A percentile compares a stretch with the other conserved stretches of the same genome.
Conservation (phyloP, 306 rosid genomes). For the Betula pendula region DNA sequence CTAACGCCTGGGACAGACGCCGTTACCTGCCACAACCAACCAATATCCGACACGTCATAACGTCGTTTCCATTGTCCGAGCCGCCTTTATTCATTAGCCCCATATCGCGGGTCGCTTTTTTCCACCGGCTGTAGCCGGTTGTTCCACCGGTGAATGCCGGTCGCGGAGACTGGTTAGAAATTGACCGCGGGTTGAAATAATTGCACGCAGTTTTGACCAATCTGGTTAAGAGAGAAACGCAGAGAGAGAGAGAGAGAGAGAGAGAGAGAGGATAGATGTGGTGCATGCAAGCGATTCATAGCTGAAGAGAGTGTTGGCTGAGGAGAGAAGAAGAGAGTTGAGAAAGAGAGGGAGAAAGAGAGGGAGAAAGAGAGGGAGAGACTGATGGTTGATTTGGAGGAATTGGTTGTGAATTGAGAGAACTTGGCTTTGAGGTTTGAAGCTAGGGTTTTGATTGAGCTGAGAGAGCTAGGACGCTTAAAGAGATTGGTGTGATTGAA, state of each 20-base stretch:
- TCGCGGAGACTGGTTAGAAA: slow-evolving; percentile 35
- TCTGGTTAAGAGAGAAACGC: slow-evolving; percentile 41
- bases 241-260: slow-evolving; percentile 5
- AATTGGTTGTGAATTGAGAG: slow-evolving; percentile 9
- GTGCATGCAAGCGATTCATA: slow-evolving; percentile 36
- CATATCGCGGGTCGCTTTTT: slow-evolving; percentile 27
- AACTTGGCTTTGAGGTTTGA: slow-evolving; percentile 21
- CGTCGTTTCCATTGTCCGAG: slow-evolving; percentile 26
- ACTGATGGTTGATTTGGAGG: neutral
- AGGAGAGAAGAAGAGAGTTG: neutral
- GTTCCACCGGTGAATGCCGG: slow-evolving; percentile 41
- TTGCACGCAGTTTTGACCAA: slow-evolving; percentile 59
- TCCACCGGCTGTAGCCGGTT: slow-evolving; percentile 45
- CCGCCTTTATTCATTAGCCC: slow-evolving; percentile 30
- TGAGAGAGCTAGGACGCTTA: slow-evolving; percentile 1
- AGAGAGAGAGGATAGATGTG: slow-evolving; percentile 16
- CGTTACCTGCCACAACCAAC: slow-evolving; percentile 32
- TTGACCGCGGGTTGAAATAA: slow-evolving; percentile 66
- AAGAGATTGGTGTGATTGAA: neutral
- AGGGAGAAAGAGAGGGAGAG: slow-evolving; percentile 7
- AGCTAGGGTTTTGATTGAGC: slow-evolving; percentile 17
- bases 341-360: slow-evolving; percentile 7
- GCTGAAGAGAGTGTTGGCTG: slow-evolving; percentile 4
- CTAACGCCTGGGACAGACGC: slow-evolving; percentile 35
- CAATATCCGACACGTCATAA: neutral